A percentile compares a stretch with the other conserved stretches of the same genome.
Conservation (phyloP, 768 basidiomycete species). For the Naganishia kalamii region DNA sequence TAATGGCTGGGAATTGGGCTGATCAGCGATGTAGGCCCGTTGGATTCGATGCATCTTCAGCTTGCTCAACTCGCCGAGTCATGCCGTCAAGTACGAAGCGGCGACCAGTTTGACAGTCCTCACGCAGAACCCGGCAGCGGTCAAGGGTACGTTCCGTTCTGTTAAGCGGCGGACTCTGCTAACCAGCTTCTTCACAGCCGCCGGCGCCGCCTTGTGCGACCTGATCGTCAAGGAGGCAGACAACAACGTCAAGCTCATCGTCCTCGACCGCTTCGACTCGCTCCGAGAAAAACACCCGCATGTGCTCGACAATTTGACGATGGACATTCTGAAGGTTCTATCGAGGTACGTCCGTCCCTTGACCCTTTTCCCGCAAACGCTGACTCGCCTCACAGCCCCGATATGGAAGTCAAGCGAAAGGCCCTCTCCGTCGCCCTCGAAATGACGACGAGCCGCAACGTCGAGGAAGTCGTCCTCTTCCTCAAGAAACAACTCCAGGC, state of each 20-base stretch:
- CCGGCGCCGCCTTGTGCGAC: slow-evolving; percentile 78
- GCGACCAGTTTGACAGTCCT: slow-evolving; percentile 88
- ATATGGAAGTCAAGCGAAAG: slow-evolving; percentile 93
- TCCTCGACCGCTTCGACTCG: slow-evolving; percentile 78
- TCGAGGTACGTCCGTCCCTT: slow-evolving; percentile 61
- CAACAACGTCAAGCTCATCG: slow-evolving; percentile 98
- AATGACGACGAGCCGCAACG: slow-evolving; percentile 88
- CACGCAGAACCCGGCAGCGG: slow-evolving; percentile 89
- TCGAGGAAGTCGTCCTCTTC: slow-evolving; percentile 92
- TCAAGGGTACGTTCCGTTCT: slow-evolving; percentile 63
- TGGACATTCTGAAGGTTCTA: slow-evolving; percentile 89
- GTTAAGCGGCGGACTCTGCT: slow-evolving; percentile 17
- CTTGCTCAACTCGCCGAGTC: slow-evolving; percentile 76
- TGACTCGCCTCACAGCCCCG: slow-evolving; percentile 55
- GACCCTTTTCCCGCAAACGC: slow-evolving; percentile 5
- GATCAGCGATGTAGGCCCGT: slow-evolving; percentile 57
- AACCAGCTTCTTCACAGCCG: slow-evolving; percentile 54
- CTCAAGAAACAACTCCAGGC: slow-evolving; percentile 95
- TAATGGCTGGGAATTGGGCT: neutral
- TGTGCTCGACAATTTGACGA: slow-evolving; percentile 81
- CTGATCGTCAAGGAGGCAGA: slow-evolving; percentile 92
- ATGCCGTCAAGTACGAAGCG: slow-evolving; percentile 95
- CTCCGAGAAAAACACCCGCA: slow-evolving; percentile 74
- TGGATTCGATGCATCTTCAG: slow-evolving; percentile 94
- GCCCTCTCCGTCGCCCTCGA: slow-evolving; percentile 81